These are phyloP conservation scores for Nicotiana sylvestris DNA, from an alignment of 257 asterid genomes.

Conservation along the genomic window DNA sequence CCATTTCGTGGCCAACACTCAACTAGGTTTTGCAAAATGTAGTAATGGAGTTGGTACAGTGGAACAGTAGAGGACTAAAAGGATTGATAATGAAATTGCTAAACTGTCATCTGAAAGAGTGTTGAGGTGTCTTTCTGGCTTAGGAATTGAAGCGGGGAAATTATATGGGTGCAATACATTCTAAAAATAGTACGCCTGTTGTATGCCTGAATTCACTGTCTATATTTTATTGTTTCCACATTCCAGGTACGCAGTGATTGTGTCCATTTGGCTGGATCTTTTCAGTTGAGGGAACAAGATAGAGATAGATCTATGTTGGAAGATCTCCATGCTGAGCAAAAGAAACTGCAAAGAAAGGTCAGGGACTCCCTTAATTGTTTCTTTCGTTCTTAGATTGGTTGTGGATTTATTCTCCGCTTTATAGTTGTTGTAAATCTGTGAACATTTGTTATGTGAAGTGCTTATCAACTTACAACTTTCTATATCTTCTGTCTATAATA, in stretches of 20 bases:
- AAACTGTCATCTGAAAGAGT: background rate
- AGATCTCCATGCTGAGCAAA: constrained; percentile 54
- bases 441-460: background rate
- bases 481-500: background rate
- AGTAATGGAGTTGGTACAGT: background rate
- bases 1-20: background rate
- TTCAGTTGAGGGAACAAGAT: constrained; percentile 43
- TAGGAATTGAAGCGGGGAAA: background rate
- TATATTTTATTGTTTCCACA: constrained; percentile 11
- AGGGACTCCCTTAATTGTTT: background rate
- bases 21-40: background rate
- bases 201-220: background rate
- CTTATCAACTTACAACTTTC: background rate
- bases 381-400: background rate
- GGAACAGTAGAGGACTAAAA: background rate
- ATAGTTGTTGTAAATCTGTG: background rate
- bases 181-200: background rate
- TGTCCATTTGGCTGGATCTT: constrained; percentile 61
- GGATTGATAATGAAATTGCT: background rate
- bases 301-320: constrained; percentile 35
- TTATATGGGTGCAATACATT: background rate
- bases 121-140: background rate
- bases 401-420: background rate
- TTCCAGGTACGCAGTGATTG: constrained; percentile 70
- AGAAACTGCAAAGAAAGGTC: constrained; percentile 53